phyloP scores from a whole-genome alignment of 73 alveolate species.

The Symbiodinium pilosum region DNA sequence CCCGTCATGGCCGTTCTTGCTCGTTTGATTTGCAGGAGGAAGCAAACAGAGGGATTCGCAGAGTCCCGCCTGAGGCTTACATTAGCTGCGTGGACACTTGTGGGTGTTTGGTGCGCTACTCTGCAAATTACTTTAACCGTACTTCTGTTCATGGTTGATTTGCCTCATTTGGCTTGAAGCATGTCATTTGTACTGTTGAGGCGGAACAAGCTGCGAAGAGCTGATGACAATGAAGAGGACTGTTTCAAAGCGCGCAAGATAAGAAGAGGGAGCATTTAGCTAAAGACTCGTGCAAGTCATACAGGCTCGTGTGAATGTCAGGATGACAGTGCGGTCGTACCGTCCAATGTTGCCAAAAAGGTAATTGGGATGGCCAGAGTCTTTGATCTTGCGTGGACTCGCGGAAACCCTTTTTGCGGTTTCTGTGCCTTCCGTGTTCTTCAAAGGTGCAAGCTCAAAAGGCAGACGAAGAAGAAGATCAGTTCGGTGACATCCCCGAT shows the following conservation, averaged over 20 bases:
- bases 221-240: slow-evolving; percentile 30
- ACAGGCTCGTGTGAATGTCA: background rate
- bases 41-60: slow-evolving; percentile 52
- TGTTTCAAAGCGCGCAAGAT: no score
- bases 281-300: background rate
- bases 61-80: slow-evolving; percentile 15
- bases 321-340: slow-evolving; percentile 51
- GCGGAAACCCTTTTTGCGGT: no score
- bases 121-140: no score
- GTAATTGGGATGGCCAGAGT: slow-evolving; percentile 43
- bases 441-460: slow-evolving; percentile 48
- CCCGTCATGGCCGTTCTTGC: background rate
- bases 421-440: no score
- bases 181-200: background rate
- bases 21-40: slow-evolving; percentile 14
- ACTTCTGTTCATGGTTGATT: no score
- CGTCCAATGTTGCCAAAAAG: slow-evolving; percentile 82
- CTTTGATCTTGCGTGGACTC: background rate
- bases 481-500: slow-evolving; percentile 14
- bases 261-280: background rate
- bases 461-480: slow-evolving; percentile 67
- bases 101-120: no score
- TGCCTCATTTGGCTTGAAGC: background rate
- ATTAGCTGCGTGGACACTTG: no score
- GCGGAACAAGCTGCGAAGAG: slow-evolving; percentile 22